Evolutionary conservation across 306 rosid genomes (phyloP), one percentile per base, ranked within the genome.

Genomic region (Dalbergia cochinchinensis): DNA sequence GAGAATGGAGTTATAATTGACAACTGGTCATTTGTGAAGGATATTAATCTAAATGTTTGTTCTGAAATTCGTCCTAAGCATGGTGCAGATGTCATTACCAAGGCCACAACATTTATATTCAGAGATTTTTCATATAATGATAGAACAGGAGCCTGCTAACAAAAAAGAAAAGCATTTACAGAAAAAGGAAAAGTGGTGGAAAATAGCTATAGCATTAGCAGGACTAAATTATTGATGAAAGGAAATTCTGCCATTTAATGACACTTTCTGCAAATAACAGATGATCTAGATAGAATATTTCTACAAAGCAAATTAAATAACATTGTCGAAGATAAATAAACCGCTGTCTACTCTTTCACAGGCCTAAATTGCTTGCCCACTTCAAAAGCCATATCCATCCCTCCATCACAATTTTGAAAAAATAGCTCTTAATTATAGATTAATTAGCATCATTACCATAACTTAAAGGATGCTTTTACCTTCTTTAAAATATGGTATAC

Each of bases 1-100:
- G 16, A 68, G 62, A 53, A 53, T 61, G 69, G 62, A 44, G 69
- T 68, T 55, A 69, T 55, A 63, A 74, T 55, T n/a, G 39, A 9
- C 7, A 61, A 81, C 53, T 37, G 55, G 20, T 75, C 84, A 64
- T 71, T 48, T 39, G 7, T 34, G 14, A 75, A 39, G 53, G 8
- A 22, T 20, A 22, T 35, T 16, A 18, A 45, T 61, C 15, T 22
- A 60, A 18, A 57, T 48, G 54, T 51, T 77, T 61, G 16, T 34
- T 78, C 65, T 15, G 47, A 34, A 37, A 66, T 33, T 61, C 26
- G 31, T 8, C 58, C 47, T 48, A 39, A 74, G 16, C 57, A 39
- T 39, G 33, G 67, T 57, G 44, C 68, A 41, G 50, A 65, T 73
- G 51, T 13, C 41, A 4, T 60, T 47, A 19, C 50, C 33, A 75